Conservation (phyloP, 768 basidiomycete species). For the Leccinum rimulosum region DNA sequence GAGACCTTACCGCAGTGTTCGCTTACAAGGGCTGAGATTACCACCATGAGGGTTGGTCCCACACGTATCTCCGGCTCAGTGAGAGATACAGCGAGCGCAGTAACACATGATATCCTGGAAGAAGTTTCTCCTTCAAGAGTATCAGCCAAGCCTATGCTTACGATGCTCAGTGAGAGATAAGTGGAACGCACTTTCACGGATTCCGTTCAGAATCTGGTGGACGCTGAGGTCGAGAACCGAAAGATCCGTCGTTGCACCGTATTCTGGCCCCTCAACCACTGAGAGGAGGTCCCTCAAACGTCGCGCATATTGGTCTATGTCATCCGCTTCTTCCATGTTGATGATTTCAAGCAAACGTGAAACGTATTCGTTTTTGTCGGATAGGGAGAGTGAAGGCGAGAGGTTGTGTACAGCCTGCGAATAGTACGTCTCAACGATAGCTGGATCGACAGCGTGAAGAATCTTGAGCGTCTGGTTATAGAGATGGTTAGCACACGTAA, state of each 20-base stretch:
- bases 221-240: constrained; percentile 55
- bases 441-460: constrained; percentile 54
- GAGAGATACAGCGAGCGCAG: constrained; percentile 44
- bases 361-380: constrained; percentile 42
- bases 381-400: constrained; percentile 31
- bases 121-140: constrained; percentile 34
- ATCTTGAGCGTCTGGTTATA: constrained; percentile 55
- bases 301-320: constrained; percentile 59
- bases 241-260: constrained; percentile 29
- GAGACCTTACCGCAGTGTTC: constrained; percentile 56
- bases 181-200: constrained; percentile 46
- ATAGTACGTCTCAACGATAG: constrained; percentile 57
- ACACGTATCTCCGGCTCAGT: constrained; percentile 35
- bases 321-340: constrained; percentile 42
- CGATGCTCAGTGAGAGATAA: not conserved
- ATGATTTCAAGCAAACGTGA: constrained; percentile 55
- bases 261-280: constrained; percentile 34
- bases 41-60: constrained; percentile 63
- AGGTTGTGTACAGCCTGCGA: constrained; percentile 40
- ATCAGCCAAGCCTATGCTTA: constrained; percentile 11
- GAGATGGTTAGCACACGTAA: constrained; percentile 2
- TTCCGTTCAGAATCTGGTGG: constrained; percentile 49
- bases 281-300: constrained; percentile 44
- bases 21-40: constrained; percentile 65
- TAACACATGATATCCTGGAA: constrained; percentile 45